phyloP scores from a whole-genome alignment of 805 yeast genomes.

The Metschnikowia gruessii region DNA sequence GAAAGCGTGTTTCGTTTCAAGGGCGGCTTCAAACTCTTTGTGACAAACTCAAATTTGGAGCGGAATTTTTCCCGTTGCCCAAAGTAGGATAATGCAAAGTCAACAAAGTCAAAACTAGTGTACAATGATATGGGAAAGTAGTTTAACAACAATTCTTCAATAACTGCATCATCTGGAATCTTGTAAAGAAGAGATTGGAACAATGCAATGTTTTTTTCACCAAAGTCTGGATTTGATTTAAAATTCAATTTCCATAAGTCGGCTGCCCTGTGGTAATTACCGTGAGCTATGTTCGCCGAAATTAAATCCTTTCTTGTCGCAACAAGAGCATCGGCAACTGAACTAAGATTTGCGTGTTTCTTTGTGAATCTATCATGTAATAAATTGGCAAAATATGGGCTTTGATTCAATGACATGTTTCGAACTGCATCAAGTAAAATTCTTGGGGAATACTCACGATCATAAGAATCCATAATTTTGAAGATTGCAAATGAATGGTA shows the following conservation, averaged over 20 bases:
- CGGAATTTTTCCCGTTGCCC: constrained; percentile 21
- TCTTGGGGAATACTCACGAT: neutral
- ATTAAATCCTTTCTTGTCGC: constrained; percentile 10
- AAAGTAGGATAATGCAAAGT: constrained; percentile 18
- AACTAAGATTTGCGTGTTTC: neutral
- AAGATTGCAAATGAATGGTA: constrained; percentile 16
- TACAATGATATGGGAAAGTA: constrained; percentile 8
- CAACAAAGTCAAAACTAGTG: constrained; percentile 13
- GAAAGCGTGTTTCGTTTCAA: constrained; percentile 33
- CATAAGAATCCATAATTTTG: constrained; percentile 6
- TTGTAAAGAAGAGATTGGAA: neutral
- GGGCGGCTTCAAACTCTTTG: constrained; percentile 28
- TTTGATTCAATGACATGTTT: constrained; percentile 10
- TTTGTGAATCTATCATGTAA: constrained; percentile 12
- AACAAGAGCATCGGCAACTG: neutral
- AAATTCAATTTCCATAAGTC: constrained; percentile 19
- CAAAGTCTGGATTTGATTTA: constrained; percentile 2
- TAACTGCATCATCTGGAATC: neutral
- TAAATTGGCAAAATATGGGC: constrained; percentile 22
- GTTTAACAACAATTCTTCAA: constrained; percentile 1
- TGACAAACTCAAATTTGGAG: constrained; percentile 16
- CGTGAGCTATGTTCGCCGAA: constrained; percentile 14
- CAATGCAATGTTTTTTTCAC: constrained; percentile 1
- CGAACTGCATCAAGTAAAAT: constrained; percentile 7
- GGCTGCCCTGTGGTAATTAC: constrained; percentile 17